Conservation (phyloP, 805 yeast genomes). For the Brettanomyces sp. region DNA sequence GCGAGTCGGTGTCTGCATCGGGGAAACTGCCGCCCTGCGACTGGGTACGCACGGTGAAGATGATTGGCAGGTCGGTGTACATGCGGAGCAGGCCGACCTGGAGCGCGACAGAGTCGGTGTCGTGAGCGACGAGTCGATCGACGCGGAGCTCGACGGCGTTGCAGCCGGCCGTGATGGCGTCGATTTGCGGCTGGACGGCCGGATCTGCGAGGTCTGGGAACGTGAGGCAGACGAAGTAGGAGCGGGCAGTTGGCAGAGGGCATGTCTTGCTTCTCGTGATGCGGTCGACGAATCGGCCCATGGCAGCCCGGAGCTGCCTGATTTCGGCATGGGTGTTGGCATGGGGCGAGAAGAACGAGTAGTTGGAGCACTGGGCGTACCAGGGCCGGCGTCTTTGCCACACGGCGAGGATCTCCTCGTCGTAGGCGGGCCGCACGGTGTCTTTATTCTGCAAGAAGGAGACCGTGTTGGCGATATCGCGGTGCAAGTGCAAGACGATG, state of each 20-base stretch:
- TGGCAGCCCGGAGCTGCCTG: constrained; percentile 45
- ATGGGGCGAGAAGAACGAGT: constrained; percentile 67
- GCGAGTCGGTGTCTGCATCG: constrained; percentile 38
- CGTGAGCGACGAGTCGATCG: constrained; percentile 61
- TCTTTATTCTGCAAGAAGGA: constrained; percentile 62
- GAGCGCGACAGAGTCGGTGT: constrained; percentile 51
- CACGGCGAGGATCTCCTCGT: constrained; percentile 69
- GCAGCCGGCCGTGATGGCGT: constrained; percentile 54
- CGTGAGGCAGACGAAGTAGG: constrained; percentile 68
- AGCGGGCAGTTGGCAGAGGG: constrained; percentile 36
- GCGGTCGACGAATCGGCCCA: constrained; percentile 46
- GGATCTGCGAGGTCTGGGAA: constrained; percentile 45
- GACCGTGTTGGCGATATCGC: constrained; percentile 75
- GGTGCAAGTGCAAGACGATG: constrained; percentile 81
- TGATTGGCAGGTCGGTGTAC: constrained; percentile 59
- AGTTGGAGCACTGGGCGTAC: constrained; percentile 76
- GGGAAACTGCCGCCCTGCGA: constrained; percentile 81
- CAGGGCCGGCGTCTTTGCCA: constrained; percentile 75
- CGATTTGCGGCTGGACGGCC: constrained; percentile 31
- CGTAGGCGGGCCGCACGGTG: constrained; percentile 80
- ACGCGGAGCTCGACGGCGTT: constrained; percentile 80
- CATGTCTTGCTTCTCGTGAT: constrained; percentile 46
- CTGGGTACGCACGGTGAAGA: constrained; percentile 69
- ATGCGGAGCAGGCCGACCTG: constrained; percentile 67
- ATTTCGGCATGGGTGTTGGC: constrained; percentile 50